These are phyloP conservation scores for Cystobasidium tubakii DNA, from an alignment of 768 basidiomycete species.

Conservation along the genomic window DNA sequence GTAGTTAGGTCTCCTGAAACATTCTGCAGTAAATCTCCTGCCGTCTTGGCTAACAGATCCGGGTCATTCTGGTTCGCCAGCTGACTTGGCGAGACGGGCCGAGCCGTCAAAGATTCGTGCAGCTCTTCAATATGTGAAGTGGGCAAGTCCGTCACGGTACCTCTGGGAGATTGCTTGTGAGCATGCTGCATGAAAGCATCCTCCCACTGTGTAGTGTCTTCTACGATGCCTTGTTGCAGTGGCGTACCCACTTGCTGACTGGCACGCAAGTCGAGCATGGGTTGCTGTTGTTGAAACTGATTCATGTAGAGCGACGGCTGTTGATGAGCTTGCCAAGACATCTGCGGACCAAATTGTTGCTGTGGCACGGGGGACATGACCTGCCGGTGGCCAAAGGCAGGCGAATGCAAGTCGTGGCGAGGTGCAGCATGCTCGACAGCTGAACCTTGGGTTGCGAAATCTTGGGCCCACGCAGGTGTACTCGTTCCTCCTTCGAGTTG, in stretches of 20 bases:
- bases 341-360: background rate
- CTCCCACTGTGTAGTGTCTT: constrained; percentile 41
- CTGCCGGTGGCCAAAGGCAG: background rate
- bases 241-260: background rate
- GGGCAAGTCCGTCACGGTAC: background rate
- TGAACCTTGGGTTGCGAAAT: constrained; percentile 37
- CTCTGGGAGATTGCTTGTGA: background rate
- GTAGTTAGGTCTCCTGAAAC: constrained; percentile 58
- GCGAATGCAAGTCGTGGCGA: background rate
- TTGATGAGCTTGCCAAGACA: background rate
- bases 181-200: constrained; percentile 43
- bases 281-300: background rate
- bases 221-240: background rate
- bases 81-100: constrained; percentile 37
- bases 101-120: constrained; percentile 36
- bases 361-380: background rate
- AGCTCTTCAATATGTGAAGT: constrained; percentile 21
- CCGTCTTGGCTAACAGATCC: constrained; percentile 74
- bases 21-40: constrained; percentile 69
- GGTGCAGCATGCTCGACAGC: background rate
- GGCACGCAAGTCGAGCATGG: background rate
- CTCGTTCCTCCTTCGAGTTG: background rate
- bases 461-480: constrained; percentile 42
- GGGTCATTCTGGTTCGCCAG: constrained; percentile 36
- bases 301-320: background rate